phyloP scores from a whole-genome alignment of 164 flowering plant species.

The Liquidambar formosana region DNA sequence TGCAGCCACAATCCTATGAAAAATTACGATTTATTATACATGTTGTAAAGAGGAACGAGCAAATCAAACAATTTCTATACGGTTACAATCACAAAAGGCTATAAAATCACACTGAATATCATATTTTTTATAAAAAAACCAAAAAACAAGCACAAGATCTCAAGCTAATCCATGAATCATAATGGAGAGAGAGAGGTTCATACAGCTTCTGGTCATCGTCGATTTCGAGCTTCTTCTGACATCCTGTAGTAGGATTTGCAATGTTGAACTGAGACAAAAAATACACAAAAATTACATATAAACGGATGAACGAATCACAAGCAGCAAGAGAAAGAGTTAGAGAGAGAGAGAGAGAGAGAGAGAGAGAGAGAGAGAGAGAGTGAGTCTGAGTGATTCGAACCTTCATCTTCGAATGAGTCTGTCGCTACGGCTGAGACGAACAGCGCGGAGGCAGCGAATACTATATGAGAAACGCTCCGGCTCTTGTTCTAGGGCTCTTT shows the following conservation, averaged over 20 bases:
- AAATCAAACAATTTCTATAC: too few relatives aligned
- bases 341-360: constrained; percentile 9
- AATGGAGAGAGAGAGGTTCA: background rate
- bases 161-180: too few relatives aligned
- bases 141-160: background rate
- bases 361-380: constrained; percentile 5
- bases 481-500: background rate
- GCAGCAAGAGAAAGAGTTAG: background rate
- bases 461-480: background rate
- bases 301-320: background rate
- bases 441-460: background rate
- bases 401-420: background rate
- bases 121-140: too few relatives aligned
- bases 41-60: too few relatives aligned
- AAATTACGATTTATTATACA: too few relatives aligned
- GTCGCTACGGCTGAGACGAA: background rate
- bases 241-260: constrained; percentile 32
- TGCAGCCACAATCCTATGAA: too few relatives aligned
- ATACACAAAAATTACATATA: background rate
- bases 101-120: too few relatives aligned
- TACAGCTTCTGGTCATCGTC: constrained; percentile 30
- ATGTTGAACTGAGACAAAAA: constrained; percentile 22
- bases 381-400: background rate
- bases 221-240: constrained; percentile 28
- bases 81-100: too few relatives aligned